These are phyloP conservation scores for Fusarium agapanthi DNA, from an alignment of 2,329 filamentous ascomycete species.

Conservation along the genomic window DNA sequence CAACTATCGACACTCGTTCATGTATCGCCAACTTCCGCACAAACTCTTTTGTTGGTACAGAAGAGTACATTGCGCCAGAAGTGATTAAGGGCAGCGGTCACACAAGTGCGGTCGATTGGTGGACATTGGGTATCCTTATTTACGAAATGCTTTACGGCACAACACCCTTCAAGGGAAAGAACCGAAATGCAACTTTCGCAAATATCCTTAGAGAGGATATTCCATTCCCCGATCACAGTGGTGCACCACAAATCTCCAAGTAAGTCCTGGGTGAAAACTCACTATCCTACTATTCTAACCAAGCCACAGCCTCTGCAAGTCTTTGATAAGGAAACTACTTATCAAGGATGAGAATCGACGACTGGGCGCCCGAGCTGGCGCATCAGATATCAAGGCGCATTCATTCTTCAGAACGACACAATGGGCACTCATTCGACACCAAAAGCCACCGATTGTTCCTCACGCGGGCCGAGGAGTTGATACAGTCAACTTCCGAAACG, in stretches of 20 bases:
- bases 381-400: slow-evolving; percentile 95
- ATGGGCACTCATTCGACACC: slow-evolving; percentile 96
- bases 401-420: slow-evolving; percentile 96
- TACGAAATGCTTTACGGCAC: slow-evolving; percentile 99
- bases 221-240: slow-evolving; percentile 89
- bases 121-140: slow-evolving; percentile 95
- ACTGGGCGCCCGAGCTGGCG: slow-evolving; percentile 90
- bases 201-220: slow-evolving; percentile 97
- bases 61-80: slow-evolving; percentile 98
- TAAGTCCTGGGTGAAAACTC: slow-evolving; percentile 58
- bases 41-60: slow-evolving; percentile 97
- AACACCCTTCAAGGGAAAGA: slow-evolving; percentile 99
- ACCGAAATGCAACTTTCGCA: slow-evolving; percentile 95
- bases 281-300: background rate
- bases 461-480: slow-evolving; percentile 90
- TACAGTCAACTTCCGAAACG: slow-evolving; percentile 96
- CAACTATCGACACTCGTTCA: slow-evolving; percentile 98
- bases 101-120: slow-evolving; percentile 99
- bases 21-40: slow-evolving; percentile 98
- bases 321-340: slow-evolving; percentile 91
- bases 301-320: slow-evolving; percentile 85
- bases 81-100: slow-evolving; percentile 99
- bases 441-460: slow-evolving; percentile 97
- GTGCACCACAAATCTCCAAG: slow-evolving; percentile 89
- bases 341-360: slow-evolving; percentile 98